phyloP scores from a whole-genome alignment of 257 asterid species.

The Fraxinus anomala region DNA sequence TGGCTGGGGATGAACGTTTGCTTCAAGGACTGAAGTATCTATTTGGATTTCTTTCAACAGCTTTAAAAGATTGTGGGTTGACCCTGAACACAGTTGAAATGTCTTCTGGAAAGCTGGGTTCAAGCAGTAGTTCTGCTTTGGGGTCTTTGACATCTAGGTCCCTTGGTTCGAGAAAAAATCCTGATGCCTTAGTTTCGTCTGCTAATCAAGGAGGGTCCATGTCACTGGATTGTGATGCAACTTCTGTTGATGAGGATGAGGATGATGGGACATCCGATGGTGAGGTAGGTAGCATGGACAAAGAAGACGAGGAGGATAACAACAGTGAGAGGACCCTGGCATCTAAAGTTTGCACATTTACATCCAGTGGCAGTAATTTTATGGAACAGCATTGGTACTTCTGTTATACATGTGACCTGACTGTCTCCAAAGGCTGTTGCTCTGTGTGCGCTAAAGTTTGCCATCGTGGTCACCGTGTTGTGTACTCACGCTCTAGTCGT shows the following conservation, averaged over 20 bases:
- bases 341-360: conserved; percentile 93
- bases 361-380: conserved; percentile 98
- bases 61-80: conserved; percentile 67
- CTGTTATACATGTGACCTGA: conserved; percentile 96
- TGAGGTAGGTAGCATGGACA: conserved; percentile 89
- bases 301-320: conserved; percentile 92
- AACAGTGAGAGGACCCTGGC: conserved; percentile 91
- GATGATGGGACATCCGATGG: conserved; percentile 99
- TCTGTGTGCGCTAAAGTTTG: conserved; percentile 99
- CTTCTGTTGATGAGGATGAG: conserved; percentile 96
- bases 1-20: conserved; percentile 65
- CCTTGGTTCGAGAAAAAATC: conserved; percentile 66
- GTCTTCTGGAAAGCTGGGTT: conserved; percentile 52
- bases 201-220: conserved; percentile 71
- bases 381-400: conserved; percentile 99
- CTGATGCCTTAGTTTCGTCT: conserved; percentile 67
- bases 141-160: conserved; percentile 60
- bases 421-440: conserved; percentile 98
- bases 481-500: conserved; percentile 97
- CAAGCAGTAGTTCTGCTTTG: conserved; percentile 56
- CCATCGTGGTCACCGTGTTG: conserved; percentile 99
- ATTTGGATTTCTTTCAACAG: conserved; percentile 65
- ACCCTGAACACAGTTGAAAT: conserved; percentile 48
- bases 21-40: conserved; percentile 85
- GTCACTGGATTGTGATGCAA: conserved; percentile 85